A percentile compares a stretch with the other conserved stretches of the same genome.
Evolutionary conservation across 2,329 filamentous ascomycete species (phyloP).

Genomic region (Fusarium equiseti): DNA sequence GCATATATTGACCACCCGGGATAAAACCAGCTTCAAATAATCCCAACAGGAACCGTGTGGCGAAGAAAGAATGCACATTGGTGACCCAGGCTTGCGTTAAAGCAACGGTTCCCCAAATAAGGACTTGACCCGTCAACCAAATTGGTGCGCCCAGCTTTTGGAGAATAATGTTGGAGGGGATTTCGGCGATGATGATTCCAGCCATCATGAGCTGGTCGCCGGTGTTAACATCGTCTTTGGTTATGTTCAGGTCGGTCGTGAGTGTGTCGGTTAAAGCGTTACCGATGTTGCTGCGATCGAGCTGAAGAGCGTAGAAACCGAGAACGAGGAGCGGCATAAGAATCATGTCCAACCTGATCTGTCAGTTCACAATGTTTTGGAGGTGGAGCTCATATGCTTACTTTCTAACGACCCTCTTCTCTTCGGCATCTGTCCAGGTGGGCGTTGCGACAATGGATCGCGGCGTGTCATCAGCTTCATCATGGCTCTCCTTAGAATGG

Average conservation of each 20-base stretch:
- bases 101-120: constrained; percentile 35
- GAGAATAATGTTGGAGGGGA: constrained; percentile 39
- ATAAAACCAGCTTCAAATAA: constrained; percentile 38
- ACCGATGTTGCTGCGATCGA: constrained; percentile 54
- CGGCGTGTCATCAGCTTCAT: not conserved
- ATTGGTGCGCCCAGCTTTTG: constrained; percentile 36
- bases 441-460: not conserved
- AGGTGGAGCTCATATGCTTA: constrained; percentile 26
- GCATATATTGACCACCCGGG: constrained; percentile 34
- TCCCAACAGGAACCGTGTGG: constrained; percentile 29
- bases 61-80: constrained; percentile 27
- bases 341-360: constrained; percentile 47
- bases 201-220: constrained; percentile 61
- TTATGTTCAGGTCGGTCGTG: constrained; percentile 60
- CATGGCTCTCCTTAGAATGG: not conserved
- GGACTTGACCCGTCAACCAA: constrained; percentile 37
- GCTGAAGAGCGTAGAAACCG: constrained; percentile 60
- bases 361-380: not conserved
- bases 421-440: constrained; percentile 28
- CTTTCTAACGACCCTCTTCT: constrained; percentile 25
- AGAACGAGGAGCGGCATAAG: constrained; percentile 61
- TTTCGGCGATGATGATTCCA: constrained; percentile 60
- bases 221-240: constrained; percentile 62
- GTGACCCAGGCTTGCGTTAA: constrained; percentile 34
- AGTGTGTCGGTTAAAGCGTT: constrained; percentile 65